phyloP scores from a whole-genome alignment of 306 rosid genomes.

The Canavalia ensiformis region DNA sequence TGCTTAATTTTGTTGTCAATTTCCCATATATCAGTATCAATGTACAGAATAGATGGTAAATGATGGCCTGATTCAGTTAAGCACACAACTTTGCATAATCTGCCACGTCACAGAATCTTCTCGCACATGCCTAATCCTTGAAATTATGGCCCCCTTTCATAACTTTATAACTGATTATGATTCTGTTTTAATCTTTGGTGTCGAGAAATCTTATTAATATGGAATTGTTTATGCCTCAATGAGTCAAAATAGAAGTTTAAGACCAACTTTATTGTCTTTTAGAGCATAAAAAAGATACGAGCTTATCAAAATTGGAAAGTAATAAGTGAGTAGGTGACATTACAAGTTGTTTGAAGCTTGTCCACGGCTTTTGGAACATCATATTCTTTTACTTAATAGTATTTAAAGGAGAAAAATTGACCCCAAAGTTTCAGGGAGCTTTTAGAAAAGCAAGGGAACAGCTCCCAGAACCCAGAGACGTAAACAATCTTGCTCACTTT shows the following conservation, averaged over 20 bases:
- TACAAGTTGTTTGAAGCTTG: conserved; percentile 34
- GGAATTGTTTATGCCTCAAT: conserved; percentile 32
- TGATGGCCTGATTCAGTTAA: not conserved
- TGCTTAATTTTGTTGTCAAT: not conserved
- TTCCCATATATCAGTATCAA: not conserved
- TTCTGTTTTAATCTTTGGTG: conserved; percentile 5
- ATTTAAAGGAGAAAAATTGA: conserved; percentile 18
- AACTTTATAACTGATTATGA: conserved; percentile 12
- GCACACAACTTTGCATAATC: conserved; percentile 4
- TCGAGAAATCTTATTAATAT: conserved; percentile 35
- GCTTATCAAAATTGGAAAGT: conserved; percentile 48
- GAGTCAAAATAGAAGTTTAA: conserved; percentile 47
- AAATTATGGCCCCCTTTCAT: conserved; percentile 4
- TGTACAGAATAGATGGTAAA: not conserved
- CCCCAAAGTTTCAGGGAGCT: conserved; percentile 4
- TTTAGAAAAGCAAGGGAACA: conserved; percentile 1
- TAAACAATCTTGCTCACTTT: not conserved
- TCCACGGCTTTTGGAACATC: conserved; percentile 43
- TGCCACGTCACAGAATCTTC: conserved; percentile 38
- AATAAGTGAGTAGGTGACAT: conserved; percentile 27
- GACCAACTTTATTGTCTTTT: conserved; percentile 35
- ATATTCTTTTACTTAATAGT: conserved; percentile 13
- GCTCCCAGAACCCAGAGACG: not conserved
- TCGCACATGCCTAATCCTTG: conserved; percentile 32
- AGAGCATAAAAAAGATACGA: conserved; percentile 4